Base-by-base conservation (phyloP, 495 filamentous ascomycete species). In the Neurospora sp. region DNA sequence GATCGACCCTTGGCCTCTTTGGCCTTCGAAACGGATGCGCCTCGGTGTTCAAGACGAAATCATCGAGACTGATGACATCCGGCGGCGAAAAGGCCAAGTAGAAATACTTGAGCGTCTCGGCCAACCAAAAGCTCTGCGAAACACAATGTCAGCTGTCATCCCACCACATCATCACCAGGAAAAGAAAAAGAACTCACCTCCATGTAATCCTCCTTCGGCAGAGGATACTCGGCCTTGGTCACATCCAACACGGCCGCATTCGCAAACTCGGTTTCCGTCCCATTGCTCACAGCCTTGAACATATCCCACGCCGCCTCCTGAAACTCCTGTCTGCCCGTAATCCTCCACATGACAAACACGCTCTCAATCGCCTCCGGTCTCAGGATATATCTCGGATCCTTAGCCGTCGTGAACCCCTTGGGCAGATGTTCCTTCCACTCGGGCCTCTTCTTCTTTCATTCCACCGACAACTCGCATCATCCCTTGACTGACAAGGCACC, bases 241-340 rank as follows among this genome's bases (percentile, higher is more conserved):
- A 93, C 91, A 73, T 93, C 90, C 11, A 83, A 72, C 18, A 92
- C 87, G 4, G 88, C 87, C 8, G 91, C 88, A 79, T 91, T 85
- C n/a, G 86, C 90, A 71, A 83, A 85, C 5, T 86, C 81, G 2
- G 91, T 91, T 44, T 83, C 84, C 4, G 91, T 91, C 39, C 84
- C 83, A 66, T 88, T 88, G 37, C 86, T 86, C 27, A 93, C 88
- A 37, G 86, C 88, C 23, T 80, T 82, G 79, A 93, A 94, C 90
- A 93, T 93, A 9, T 88, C 86, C 92, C 92, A 94, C 12, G 91
- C 92, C 2, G 87, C 82, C 16, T 93, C 90, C 75, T 88, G 87
- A 42, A 88, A 86, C 35, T 84, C 82, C 23, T 83, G 83, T 35
- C 91, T 85, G n/a, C 91, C 92, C 2, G 91, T 93, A 39, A 92